Evolutionary conservation across 208 protist genomes (phyloP), one percentile per base, ranked within the genome.

Genomic region (Trypanosoma theileri): DNA sequence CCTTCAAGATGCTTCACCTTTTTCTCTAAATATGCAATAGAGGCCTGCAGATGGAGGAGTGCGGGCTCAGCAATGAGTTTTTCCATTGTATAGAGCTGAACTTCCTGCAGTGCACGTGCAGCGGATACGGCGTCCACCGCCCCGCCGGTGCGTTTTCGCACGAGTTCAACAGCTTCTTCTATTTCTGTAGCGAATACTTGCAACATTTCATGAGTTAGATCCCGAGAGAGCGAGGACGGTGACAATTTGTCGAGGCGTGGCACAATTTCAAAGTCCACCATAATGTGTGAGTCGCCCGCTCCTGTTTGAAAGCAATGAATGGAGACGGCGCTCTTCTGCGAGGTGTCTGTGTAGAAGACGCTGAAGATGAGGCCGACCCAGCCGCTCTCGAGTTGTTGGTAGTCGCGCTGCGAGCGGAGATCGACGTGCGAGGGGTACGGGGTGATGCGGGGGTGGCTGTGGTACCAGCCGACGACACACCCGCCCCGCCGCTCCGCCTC

Each of bases 361-460:
- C 85, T 91, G 59, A 93, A 88, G 48, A 96, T 94, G 44, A 94
- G 76, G 6, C 91, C 87, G 11, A 94, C 83, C 82, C 87, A 95
- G 12, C 86, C 82, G 52, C 79, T 84, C 52, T 93, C 87, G 52
- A 94, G 42, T 60, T 81, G 64, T 71, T 93, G 90, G 48, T 94
- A 91, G 41, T 72, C 63, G n/a, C n/a, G 16, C 80, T 97, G 92
- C 28, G 84, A 92, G 51, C 66, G 46, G 19, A 95, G 67, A 69
- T 97, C 92, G 1, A 95, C 81, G 6, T 64, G 50, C 24, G 88
- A 93, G 0, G 90, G 88, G 62, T 80, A 83, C 11, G 77, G 79
- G 2, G 84, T 89, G 35, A 94, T 91, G 28, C 82, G 79, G 4
- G 89, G 92, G 57, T 97, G 90, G 59, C 80, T 91, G 80, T 97